phyloP scores from a whole-genome alignment of 192 early-diverging fungal genomes.

The Nowakowskiella sp. region DNA sequence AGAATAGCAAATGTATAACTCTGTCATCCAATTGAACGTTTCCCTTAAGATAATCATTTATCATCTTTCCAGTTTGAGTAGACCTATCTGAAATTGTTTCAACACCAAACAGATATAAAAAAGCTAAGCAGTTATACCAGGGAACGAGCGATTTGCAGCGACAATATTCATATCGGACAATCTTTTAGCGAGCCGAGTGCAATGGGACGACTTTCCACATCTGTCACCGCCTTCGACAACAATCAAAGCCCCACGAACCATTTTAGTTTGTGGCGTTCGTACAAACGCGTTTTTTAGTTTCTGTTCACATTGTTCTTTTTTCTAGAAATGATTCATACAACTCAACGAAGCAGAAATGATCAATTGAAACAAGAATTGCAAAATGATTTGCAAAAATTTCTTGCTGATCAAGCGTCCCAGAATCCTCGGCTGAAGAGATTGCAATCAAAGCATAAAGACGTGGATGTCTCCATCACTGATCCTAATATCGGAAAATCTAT shows the following conservation, averaged over 20 bases:
- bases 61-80: conserved; percentile 85
- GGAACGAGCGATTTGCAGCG: neutral
- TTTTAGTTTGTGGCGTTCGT: too few relatives aligned
- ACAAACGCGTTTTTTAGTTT: too few relatives aligned
- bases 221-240: conserved; percentile 92
- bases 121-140: neutral
- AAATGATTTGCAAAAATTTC: conserved; percentile 17
- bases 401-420: conserved; percentile 9
- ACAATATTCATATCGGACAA: too few relatives aligned
- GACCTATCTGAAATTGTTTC: conserved; percentile 58
- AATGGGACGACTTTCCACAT: conserved; percentile 88
- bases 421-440: conserved; percentile 14
- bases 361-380: too few relatives aligned
- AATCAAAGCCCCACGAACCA: conserved; percentile 76
- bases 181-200: conserved; percentile 55
- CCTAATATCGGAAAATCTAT: too few relatives aligned
- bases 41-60: conserved; percentile 74
- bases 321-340: too few relatives aligned
- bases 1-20: conserved; percentile 87
- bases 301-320: too few relatives aligned
- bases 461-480: conserved; percentile 17
- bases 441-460: conserved; percentile 8
- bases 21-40: conserved; percentile 64
- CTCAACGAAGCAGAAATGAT: too few relatives aligned
- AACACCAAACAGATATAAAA: too few relatives aligned